A percentile compares a stretch with the other conserved stretches of the same genome.
These are phyloP conservation scores for Suillus americanus DNA, from an alignment of 768 basidiomycete genomes.

Conservation along the genomic window DNA sequence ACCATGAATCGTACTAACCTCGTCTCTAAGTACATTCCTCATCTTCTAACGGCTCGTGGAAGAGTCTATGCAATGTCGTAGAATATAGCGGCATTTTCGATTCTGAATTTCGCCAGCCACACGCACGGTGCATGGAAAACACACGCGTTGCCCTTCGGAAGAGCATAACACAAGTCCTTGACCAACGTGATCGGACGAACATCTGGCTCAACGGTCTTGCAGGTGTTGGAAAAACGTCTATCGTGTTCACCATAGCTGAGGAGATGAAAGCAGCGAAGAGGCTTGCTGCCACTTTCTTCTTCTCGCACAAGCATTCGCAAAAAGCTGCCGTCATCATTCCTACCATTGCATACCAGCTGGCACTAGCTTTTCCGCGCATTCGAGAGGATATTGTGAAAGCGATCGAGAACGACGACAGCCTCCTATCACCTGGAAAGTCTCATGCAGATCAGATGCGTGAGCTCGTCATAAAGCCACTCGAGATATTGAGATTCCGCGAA, in stretches of 20 bases:
- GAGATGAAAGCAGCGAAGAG: slow-evolving; percentile 3
- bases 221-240: not conserved
- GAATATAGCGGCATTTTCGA: not conserved
- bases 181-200: not conserved
- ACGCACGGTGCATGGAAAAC: not conserved
- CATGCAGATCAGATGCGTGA: slow-evolving; percentile 14
- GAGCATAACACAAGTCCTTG: not conserved
- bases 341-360: slow-evolving; percentile 18
- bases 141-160: not conserved
- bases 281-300: slow-evolving; percentile 20
- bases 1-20: not conserved
- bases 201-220: not conserved
- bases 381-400: slow-evolving; percentile 11
- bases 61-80: not conserved
- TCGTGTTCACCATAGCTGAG: not conserved
- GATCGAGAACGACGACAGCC: slow-evolving; percentile 12
- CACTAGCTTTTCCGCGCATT: slow-evolving; percentile 10
- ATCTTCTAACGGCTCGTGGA: not conserved
- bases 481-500: not conserved
- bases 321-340: slow-evolving; percentile 8
- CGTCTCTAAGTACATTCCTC: not conserved
- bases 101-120: not conserved
- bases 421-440: slow-evolving; percentile 1
- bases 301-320: slow-evolving; percentile 13
- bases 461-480: slow-evolving; percentile 15